Evolutionary conservation across 139 green algal genomes (phyloP).

Genomic region (Pleodorina starrii): DNA sequence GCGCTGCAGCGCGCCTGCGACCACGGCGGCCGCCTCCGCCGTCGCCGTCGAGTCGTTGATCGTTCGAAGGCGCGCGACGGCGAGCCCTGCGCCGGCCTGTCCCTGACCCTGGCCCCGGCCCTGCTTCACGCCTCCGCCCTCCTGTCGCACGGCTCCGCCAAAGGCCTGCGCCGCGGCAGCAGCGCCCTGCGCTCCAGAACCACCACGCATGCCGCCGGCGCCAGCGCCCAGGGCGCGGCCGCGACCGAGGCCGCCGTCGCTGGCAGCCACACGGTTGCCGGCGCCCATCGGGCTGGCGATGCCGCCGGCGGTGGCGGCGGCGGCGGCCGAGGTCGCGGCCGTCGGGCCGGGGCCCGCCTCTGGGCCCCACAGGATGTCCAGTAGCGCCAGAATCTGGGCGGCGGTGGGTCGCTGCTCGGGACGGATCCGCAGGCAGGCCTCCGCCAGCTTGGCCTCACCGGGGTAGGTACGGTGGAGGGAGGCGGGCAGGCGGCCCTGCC

Average conservation of each 20-base stretch:
- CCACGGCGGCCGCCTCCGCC: neutral
- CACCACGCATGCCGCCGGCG: too few species aligned
- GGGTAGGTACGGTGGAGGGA: slow-evolving; percentile 26
- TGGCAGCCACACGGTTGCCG: neutral
- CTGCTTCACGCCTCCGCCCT: too few species aligned
- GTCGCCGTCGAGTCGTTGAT: neutral
- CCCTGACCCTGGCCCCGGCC: too few species aligned
- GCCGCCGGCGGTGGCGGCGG: too few species aligned
- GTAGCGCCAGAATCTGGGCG: slow-evolving; percentile 11
- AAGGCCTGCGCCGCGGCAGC: too few species aligned
- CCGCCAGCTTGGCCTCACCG: slow-evolving; percentile 10
- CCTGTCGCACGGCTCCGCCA: too few species aligned
- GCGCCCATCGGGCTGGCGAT: neutral
- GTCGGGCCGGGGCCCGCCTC: neutral
- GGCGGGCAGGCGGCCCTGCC: slow-evolving; percentile 36
- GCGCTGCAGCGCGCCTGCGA: neutral
- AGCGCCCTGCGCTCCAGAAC: too few species aligned
- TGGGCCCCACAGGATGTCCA: slow-evolving; percentile 41
- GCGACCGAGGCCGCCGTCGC: too few species aligned
- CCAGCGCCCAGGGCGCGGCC: too few species aligned
- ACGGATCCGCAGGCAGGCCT: neutral
- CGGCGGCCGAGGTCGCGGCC: too few species aligned
- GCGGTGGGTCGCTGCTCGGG: slow-evolving; percentile 37
- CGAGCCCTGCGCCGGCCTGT: too few species aligned
- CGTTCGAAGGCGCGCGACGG: too few species aligned